Percentiles rank a stretch among this genome's conserved stretches.
These are phyloP conservation scores for Yamadazyma takamatsuzukensis DNA, from an alignment of 805 yeast genomes.

Conservation along the genomic window DNA sequence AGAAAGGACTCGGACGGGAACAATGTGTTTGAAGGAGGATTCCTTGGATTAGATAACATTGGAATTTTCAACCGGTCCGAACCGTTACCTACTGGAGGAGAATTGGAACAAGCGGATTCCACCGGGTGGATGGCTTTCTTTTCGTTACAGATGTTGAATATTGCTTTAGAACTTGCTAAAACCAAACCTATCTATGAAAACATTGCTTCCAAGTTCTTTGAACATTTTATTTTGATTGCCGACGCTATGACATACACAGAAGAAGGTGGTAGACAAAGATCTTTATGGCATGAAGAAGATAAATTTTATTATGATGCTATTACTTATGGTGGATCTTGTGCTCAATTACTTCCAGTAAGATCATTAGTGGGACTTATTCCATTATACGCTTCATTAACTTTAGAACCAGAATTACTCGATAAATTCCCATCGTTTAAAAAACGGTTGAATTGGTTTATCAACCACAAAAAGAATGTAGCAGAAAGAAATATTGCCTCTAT, in stretches of 20 bases:
- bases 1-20: constrained; percentile 83
- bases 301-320: constrained; percentile 89
- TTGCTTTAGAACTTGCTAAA: constrained; percentile 85
- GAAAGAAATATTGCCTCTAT: constrained; percentile 84
- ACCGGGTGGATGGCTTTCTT: constrained; percentile 98
- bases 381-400: constrained; percentile 79
- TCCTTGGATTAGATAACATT: constrained; percentile 87
- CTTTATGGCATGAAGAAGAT: constrained; percentile 88
- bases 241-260: constrained; percentile 84
- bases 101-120: constrained; percentile 87
- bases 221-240: constrained; percentile 85
- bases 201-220: constrained; percentile 90
- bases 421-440: constrained; percentile 79
- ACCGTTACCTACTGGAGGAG: constrained; percentile 90
- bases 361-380: constrained; percentile 92
- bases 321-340: constrained; percentile 66
- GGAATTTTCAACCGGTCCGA: constrained; percentile 92
- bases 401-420: constrained; percentile 78
- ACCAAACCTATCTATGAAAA: constrained; percentile 85
- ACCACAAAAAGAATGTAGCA: constrained; percentile 64
- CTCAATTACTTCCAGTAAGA: constrained; percentile 75
- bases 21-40: constrained; percentile 92
- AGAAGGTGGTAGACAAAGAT: constrained; percentile 42
- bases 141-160: constrained; percentile 84
- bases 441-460: constrained; percentile 79